Base-by-base conservation (phyloP, 257 asterid genomes). In the Sherardia arvensis region DNA sequence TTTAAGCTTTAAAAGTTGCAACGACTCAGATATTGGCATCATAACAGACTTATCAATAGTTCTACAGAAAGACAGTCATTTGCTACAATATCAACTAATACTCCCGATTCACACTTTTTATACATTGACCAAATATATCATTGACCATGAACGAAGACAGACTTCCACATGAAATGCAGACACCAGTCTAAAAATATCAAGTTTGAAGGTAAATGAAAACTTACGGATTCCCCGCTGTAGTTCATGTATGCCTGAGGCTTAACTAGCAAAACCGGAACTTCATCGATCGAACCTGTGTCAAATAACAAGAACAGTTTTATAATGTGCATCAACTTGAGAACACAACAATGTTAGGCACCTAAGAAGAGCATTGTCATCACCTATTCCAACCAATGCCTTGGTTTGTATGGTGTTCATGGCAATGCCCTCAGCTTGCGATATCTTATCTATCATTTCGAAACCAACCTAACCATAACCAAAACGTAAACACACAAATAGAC, bases 201-300 rank as follows among this genome's bases (percentile, higher is more conserved):
- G 7, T 30, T 8, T 7, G 21, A 20, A 68, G 29, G 17, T 45
- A 60, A 59, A 6, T 4, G 69, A 76, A 67, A 45, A 81, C 95
- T 22, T 56, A 92, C 99, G 74, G 97, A 69, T 79, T 89, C 97
- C 66, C 99, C 96, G 63, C 95, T 92, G 77, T 87, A 92, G 78
- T 89, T 92, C 96, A 89, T 85, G 72, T 92, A 93, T 1, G 97
- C 66, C 81, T 87, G 99, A 62, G 99, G 99, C 70, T 93, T 93
- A 74, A 83, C 96, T 76, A 93, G 76, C 29, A 93, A 74, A 69
- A 90, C 74, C 0, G 99, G 97, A 14, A 93, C 88, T 78, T 93
- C 83, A 32, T 95, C 94, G 28, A 93, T 85, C 25, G 90, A 85
- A 80, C 99, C 99, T 93, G 90, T 76, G 57, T 69, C 59, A 64